Evolutionary conservation across 495 filamentous ascomycete genomes (phyloP).

Genomic region (Penicillium bialowiezense): DNA sequence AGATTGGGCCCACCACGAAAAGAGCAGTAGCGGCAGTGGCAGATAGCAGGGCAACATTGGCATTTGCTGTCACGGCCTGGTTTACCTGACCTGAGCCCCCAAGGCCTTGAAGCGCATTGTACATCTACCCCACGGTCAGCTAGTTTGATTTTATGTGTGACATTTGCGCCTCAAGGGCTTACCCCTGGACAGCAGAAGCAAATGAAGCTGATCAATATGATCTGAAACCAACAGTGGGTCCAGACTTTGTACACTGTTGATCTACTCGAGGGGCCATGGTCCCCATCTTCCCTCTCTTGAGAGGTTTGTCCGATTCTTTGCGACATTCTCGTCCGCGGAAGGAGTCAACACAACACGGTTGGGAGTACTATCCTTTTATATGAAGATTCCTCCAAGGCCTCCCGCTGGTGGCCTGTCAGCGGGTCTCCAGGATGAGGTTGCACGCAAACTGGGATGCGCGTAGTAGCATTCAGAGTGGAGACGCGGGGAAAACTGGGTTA

Average conservation of each 20-base stretch:
- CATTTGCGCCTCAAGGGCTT: constrained; percentile 3
- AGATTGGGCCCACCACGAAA: constrained; percentile 42
- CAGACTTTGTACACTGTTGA: constrained; percentile 24
- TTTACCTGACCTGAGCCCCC: constrained; percentile 53
- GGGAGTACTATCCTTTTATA: no score
- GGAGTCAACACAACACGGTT: no score
- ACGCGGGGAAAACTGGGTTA: no score
- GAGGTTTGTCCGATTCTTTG: no score
- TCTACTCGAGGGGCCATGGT: background rate
- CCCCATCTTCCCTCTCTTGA: no score
- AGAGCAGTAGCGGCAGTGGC: constrained; percentile 40
- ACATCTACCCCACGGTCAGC: constrained; percentile 43
- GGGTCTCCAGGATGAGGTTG: no score
- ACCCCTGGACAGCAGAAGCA: constrained; percentile 80
- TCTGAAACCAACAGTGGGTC: constrained; percentile 40
- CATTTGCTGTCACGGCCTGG: constrained; percentile 40
- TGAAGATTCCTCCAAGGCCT: background rate
- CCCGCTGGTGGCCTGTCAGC: background rate
- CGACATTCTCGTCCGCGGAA: no score
- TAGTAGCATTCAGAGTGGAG: constrained; percentile 2
- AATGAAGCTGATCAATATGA: constrained; percentile 53
- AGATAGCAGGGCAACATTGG: constrained; percentile 38
- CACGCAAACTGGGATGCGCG: background rate
- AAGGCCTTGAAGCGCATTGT: constrained; percentile 65
- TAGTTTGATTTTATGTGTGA: background rate